Base-by-base conservation (phyloP, 2,329 filamentous ascomycete species). In the Chalaropsis ovoidea region DNA sequence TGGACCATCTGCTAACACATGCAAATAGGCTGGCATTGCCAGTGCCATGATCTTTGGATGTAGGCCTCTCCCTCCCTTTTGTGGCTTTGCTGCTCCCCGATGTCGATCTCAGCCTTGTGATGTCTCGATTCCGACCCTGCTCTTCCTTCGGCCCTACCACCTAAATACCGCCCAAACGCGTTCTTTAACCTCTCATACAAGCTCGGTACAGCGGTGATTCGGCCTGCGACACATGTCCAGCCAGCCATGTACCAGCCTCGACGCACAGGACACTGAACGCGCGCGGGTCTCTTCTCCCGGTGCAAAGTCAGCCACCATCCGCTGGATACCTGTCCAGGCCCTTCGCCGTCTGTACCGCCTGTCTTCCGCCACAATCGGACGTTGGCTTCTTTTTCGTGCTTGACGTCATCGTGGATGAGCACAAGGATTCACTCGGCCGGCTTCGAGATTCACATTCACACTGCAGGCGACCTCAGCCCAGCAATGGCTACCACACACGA, bases 1-100 rank as follows among this genome's bases (percentile, higher is more conserved):
- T 17, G 24, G 24, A 56, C 11, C 27, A 31, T n/a, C 8, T 56
- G 52, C 52, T 56, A 56, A 56, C 52, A 13, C 27, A 27, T 66
- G 60, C 62, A 35, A 60, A 64, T 73, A 90, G 87, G 88, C 82
- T 72, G 88, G 88, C 72, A 90, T 93, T 73, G 86, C 86, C 67
- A 83, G 85, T 72, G 88, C 88, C 73, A 93, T 93, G 88, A 85
- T 89, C 71, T 90, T 92, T 72, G 88, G 88, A 78, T 88, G 89
- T 90, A 85, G 70, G 86, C 70, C 65, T 47, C 69, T 65, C 63
- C 68, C 69, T 62, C 65, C 66, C 66, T 31, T 64, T 4, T 64
- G 64, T 67, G 65, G 61, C 70, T 19, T 58, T 41, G 52, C 49
- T 22, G 31, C 17, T 45, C 35, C 27, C 24, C 60, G n/a, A 61